Base-by-base conservation (phyloP, 495 filamentous ascomycete genomes). In the Neurospora sp. region DNA sequence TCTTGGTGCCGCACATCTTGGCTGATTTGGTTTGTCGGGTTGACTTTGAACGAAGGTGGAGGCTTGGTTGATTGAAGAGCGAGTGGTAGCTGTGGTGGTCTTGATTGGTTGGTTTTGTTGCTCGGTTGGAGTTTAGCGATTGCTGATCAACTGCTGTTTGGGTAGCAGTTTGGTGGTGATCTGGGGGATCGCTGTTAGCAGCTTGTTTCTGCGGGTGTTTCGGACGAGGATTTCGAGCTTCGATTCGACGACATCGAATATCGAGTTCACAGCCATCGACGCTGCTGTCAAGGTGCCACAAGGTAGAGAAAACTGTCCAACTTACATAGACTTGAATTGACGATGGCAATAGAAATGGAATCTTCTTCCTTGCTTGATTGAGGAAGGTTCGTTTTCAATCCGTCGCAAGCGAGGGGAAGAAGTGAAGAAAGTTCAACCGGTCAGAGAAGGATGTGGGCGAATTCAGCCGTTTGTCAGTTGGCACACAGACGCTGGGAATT, bases 1-100 rank as follows among this genome's bases (percentile, higher is more conserved):
- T 80, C 62, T 72, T 69, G 20, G 79, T 80, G 76, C 78, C 79
- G 75, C 79, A 80, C 79, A 80, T 80, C 20, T 23, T 77, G 69
- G 46, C 7, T 46, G 46, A 6, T 70, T 66, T 9, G 16, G 38
- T 5, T 16, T n/a, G 60, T 42, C 6, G 60, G 11, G 16, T 37
- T 5, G 12, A 11, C n/a, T 54, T 54, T 54, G 46, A 54, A 27
- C 12, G 12, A 49, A 49, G 44, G 44, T 23, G 44, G n/a, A 49
- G 44, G 8, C 18, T n/a, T 49, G 44, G n/a, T 11, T 38, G 14
- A 14, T 27, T 54, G n/a, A 23, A 23, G 46, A 23, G n/a, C 20
- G 46, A 54, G 20, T 54, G 20, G 46, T 23, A 62, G 54, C 2
- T 31, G 23, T 27, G 54, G 4, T 16, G 14, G 12, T 62, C 54